Evolutionary conservation across 2,329 filamentous ascomycete species (phyloP), one percentile per base, ranked within the genome.

Genomic region (Elsinoe batatas): DNA sequence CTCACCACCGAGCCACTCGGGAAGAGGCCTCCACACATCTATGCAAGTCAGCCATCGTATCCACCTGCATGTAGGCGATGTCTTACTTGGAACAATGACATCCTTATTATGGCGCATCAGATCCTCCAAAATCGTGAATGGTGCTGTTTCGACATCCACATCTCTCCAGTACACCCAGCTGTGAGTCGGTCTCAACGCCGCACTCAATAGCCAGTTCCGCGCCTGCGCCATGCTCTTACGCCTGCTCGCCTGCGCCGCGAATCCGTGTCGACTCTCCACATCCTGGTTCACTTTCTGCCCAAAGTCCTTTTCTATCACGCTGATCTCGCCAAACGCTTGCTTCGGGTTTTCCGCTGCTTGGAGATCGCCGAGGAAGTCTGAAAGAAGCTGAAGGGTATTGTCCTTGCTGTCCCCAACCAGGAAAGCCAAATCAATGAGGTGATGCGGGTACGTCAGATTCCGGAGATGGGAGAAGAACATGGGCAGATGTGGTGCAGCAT

Each of bases 161-260:
- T 98, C 93, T 71, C 93, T 84, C 93, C 93, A 98, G 69, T 98
- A 98, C 8, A 98, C 93, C 93, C 93, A 98, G 61, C 91, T 96
- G 69, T 98, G 93, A 53, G 93, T 94, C 1, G 93, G 93, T 42
- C 93, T 83, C 54, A 98, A 75, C 18, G 93, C 91, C 38, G 93
- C 91, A 65, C 90, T 96, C 56, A 98, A 74, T 53, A 98, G 77
- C 93, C 93, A 98, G 72, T 98, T 98, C 60, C 93, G 82, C 51
- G 93, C 93, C 73, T 96, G 90, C 0, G 93, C 93, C 93, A 98
- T 98, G 65, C 95, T 79, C 75, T 98, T 98, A 71, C 93, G 83
- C 64, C 93, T 81, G 62, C 85, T 87, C 20, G 93, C 93, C 72
- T 98, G 93, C 1, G 93, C 93, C 30, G 91, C 93, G 67, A 98